Percentiles rank a stretch among this genome's conserved stretches.
Conservation (phyloP, 805 yeast species). For the Metschnikowia cubensis region DNA sequence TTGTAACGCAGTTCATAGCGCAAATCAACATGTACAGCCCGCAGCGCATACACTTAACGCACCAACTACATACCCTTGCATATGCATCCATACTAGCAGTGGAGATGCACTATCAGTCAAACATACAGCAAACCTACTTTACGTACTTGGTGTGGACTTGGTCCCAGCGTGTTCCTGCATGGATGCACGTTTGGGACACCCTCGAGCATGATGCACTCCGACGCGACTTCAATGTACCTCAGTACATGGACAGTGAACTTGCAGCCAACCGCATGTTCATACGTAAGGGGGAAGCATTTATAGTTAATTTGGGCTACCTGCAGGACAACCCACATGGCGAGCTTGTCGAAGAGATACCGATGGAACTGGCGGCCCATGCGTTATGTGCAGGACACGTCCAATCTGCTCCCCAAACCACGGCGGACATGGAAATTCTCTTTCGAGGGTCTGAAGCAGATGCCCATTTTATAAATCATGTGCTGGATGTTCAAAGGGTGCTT, state of each 20-base stretch:
- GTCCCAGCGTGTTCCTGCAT: conserved; percentile 1
- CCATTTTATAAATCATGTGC: conserved; percentile 8
- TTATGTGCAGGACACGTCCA: neutral
- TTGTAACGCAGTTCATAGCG: neutral
- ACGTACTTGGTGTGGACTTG: conserved; percentile 9
- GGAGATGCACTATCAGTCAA: conserved; percentile 8
- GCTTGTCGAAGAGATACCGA: conserved; percentile 7
- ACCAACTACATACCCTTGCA: neutral
- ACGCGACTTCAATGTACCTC: conserved; percentile 13
- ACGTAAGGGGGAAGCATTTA: neutral
- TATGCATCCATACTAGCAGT: conserved; percentile 1
- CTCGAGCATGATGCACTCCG: conserved; percentile 15
- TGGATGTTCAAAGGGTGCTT: conserved; percentile 7
- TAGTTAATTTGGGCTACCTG: conserved; percentile 5
- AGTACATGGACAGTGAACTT: conserved; percentile 11
- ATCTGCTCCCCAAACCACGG: neutral
- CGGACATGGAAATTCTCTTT: neutral
- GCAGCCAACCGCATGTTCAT: conserved; percentile 13
- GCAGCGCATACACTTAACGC: conserved; percentile 6
- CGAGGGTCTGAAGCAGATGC: neutral
- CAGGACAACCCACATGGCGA: conserved; percentile 15
- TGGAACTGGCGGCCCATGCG: conserved; percentile 6
- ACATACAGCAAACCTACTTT: conserved; percentile 11
- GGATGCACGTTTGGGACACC: conserved; percentile 16
- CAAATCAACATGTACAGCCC: conserved; percentile 10